These are phyloP conservation scores for Dryas drummondii DNA, from an alignment of 306 rosid species.

Conservation along the genomic window DNA sequence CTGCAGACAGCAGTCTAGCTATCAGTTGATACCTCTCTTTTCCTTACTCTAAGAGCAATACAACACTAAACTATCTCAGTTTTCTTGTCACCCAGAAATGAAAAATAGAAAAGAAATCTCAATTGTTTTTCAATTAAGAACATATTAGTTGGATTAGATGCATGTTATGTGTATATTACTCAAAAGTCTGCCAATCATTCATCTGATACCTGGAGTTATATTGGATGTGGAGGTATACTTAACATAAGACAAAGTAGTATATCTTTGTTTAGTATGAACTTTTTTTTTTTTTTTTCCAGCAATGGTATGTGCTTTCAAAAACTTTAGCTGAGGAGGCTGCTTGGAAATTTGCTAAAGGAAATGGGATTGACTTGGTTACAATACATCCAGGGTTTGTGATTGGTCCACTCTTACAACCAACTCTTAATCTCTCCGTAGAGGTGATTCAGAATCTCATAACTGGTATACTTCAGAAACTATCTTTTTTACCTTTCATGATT, in stretches of 20 bases:
- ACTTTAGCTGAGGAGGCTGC: constrained; percentile 42
- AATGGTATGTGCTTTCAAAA: constrained; percentile 26
- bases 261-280: background rate
- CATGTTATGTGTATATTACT: no score
- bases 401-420: constrained; percentile 36
- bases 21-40: no score
- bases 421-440: background rate
- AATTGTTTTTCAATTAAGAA: background rate
- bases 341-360: constrained; percentile 31
- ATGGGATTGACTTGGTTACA: constrained; percentile 28
- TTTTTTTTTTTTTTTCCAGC: background rate
- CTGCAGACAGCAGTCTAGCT: no score
- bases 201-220: background rate
- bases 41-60: no score
- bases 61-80: no score
- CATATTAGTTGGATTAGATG: no score
- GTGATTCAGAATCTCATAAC: background rate
- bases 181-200: background rate
- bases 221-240: background rate
- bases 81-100: no score
- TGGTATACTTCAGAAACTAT: background rate
- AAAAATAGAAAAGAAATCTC: background rate
- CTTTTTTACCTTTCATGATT: background rate
- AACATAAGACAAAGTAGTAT: background rate
- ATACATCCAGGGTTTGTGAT: constrained; percentile 26